phyloP scores from a whole-genome alignment of 2,329 filamentous ascomycete species.

The Talaromyces pinophilus region DNA sequence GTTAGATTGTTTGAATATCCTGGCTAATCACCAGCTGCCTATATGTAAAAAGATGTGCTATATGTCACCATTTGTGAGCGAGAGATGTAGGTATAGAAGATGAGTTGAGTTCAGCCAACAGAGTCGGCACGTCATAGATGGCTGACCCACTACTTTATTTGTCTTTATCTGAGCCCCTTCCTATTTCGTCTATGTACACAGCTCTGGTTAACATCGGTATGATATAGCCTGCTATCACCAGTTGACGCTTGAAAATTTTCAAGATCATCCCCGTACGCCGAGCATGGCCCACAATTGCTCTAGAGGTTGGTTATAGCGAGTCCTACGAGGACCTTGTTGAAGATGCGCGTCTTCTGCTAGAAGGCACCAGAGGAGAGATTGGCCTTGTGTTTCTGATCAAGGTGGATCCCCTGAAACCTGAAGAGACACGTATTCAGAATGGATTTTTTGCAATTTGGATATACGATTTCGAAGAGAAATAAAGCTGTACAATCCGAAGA shows the following conservation, averaged over 20 bases:
- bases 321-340: background rate
- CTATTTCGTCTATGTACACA: background rate
- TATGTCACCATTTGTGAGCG: background rate
- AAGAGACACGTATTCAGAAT: background rate
- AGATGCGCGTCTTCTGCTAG: background rate
- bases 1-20: background rate
- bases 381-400: background rate
- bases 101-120: background rate
- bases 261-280: background rate
- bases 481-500: no score
- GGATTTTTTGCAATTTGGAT: background rate
- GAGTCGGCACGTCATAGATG: conserved; percentile 9
- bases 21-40: background rate
- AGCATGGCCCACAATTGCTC: background rate
- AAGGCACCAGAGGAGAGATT: background rate
- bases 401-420: background rate
- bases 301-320: background rate
- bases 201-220: no score
- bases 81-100: background rate
- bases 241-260: no score
- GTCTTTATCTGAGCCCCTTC: background rate
- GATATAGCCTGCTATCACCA: no score
- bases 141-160: conserved; percentile 14
- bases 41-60: background rate
- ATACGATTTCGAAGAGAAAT: no score